Conservation (phyloP, 352 stramenopile genomes). For the Pythium folliculosum region DNA sequence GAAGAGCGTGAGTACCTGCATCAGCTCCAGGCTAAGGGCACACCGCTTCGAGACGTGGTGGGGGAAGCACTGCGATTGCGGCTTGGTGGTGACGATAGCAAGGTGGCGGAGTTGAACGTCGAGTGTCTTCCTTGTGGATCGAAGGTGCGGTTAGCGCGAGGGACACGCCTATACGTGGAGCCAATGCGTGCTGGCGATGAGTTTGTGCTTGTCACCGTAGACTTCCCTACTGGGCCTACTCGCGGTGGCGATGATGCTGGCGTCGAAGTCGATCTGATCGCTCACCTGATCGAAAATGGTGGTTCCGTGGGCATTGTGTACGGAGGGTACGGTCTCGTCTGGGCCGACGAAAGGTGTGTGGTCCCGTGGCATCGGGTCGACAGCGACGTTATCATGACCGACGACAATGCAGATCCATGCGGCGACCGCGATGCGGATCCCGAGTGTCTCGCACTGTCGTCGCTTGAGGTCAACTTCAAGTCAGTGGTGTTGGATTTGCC, state of each 20-base stretch:
- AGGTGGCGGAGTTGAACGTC: neutral
- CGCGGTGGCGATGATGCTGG: neutral
- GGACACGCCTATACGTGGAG: constrained; percentile 1
- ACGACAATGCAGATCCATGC: neutral
- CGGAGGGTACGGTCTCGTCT: constrained; percentile 3
- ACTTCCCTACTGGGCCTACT: neutral
- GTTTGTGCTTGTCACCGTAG: neutral
- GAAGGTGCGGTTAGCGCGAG: neutral
- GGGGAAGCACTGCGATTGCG: neutral
- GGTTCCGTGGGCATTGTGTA: constrained; percentile 1
- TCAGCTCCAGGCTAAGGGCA: neutral
- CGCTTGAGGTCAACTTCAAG: neutral
- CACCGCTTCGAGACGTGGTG: constrained; percentile 8
- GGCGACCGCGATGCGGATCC: neutral
- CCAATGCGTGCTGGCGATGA: neutral
- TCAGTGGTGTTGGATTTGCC: neutral
- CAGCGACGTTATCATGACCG: constrained; percentile 1
- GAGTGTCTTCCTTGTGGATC: neutral
- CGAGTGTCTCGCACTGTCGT: neutral
- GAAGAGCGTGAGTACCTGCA: neutral
- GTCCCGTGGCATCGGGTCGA: neutral
- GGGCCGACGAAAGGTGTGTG: neutral
- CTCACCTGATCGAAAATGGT: neutral
- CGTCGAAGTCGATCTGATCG: neutral
- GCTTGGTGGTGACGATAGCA: neutral